A percentile compares a stretch with the other conserved stretches of the same genome.
These are phyloP conservation scores for Alternaria atra DNA, from an alignment of 2,329 filamentous ascomycete genomes.

Conservation along the genomic window DNA sequence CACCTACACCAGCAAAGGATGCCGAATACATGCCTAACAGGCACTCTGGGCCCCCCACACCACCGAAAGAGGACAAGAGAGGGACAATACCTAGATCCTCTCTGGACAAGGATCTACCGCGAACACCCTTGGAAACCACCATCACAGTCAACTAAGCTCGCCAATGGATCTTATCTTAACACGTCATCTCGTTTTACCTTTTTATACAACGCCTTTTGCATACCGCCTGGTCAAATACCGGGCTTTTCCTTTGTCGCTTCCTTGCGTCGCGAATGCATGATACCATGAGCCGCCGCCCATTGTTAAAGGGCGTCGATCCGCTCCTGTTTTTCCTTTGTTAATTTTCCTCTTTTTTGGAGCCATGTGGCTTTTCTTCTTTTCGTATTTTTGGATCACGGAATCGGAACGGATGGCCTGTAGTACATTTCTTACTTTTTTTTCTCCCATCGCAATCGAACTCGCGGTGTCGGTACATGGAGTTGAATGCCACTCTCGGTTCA, in stretches of 20 bases:
- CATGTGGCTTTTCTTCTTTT: neutral
- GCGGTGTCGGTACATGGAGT: neutral
- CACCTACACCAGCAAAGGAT: slow-evolving; percentile 52
- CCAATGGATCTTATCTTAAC: neutral
- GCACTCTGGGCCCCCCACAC: slow-evolving; percentile 50
- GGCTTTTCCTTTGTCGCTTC: neutral
- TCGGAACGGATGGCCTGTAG: neutral
- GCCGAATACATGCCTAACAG: slow-evolving; percentile 29
- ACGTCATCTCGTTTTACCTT: neutral
- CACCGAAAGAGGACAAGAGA: slow-evolving; percentile 50
- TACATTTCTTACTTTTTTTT: neutral
- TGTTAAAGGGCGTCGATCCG: neutral
- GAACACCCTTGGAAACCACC: slow-evolving; percentile 45
- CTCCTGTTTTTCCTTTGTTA: slow-evolving; percentile 6
- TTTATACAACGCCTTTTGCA: slow-evolving; percentile 6
- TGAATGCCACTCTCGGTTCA: neutral
- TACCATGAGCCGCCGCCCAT: slow-evolving; percentile 26
- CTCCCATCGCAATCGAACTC: neutral
- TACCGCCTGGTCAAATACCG: neutral
- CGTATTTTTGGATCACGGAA: neutral
- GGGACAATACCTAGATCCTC: slow-evolving; percentile 27
- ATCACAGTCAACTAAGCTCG: slow-evolving; percentile 41
- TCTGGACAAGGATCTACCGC: slow-evolving; percentile 47
- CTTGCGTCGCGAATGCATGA: slow-evolving; percentile 29
- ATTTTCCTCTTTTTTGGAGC: slow-evolving; percentile 1